phyloP scores from a whole-genome alignment of 805 yeast genomes.

The Scheffersomyces lignosus region DNA sequence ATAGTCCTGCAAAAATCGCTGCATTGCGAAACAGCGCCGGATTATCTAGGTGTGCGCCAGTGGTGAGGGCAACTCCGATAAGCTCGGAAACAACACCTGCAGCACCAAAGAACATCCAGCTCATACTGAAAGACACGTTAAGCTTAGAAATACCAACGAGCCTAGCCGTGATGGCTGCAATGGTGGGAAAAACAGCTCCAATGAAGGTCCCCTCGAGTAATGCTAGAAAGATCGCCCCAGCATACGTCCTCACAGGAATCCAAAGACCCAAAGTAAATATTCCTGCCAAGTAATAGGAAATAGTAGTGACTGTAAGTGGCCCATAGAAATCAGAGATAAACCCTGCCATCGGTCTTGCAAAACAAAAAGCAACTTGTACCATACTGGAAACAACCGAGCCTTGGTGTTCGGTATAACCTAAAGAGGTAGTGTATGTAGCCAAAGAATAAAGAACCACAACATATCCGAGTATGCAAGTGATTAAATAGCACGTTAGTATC shows the following conservation, averaged over 20 bases:
- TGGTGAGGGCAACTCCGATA: conserved; percentile 54
- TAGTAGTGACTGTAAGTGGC: conserved; percentile 43
- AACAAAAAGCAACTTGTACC: conserved; percentile 55
- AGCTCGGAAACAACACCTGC: conserved; percentile 60
- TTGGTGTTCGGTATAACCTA: conserved; percentile 56
- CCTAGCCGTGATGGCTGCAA: conserved; percentile 52
- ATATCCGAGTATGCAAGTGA: conserved; percentile 58
- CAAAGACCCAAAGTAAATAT: conserved; percentile 38
- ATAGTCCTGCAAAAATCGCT: conserved; percentile 59
- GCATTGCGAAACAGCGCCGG: conserved; percentile 54
- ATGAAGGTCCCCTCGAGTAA: conserved; percentile 54
- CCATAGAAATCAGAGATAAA: conserved; percentile 51
- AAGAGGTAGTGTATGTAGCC: conserved; percentile 57
- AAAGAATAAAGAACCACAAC: conserved; percentile 58
- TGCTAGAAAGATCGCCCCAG: conserved; percentile 55
- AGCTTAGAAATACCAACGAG: conserved; percentile 55
- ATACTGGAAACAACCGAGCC: conserved; percentile 61
- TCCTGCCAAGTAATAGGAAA: conserved; percentile 24
- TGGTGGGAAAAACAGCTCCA: conserved; percentile 62
- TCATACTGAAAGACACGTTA: conserved; percentile 49
- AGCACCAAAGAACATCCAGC: conserved; percentile 53
- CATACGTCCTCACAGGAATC: conserved; percentile 54
- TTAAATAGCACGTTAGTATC: conserved; percentile 39
- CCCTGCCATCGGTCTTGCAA: conserved; percentile 61
- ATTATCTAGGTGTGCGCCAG: conserved; percentile 26